Base-by-base conservation (phyloP, 148 eudicot genomes). In the Arbutus unedo region DNA sequence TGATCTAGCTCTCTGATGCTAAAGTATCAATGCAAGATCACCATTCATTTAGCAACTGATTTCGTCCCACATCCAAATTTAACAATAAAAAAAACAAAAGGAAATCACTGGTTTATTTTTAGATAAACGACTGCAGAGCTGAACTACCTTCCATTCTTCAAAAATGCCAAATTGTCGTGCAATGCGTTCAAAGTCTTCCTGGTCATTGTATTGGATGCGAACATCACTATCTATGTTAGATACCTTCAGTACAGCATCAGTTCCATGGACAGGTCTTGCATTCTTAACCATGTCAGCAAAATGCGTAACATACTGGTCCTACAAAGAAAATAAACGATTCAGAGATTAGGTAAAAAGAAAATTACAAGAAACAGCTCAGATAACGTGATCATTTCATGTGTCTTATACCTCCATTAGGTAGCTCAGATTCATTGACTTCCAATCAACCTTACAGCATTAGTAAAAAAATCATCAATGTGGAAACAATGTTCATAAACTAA, bases 131-230 rank as follows among this genome's bases (percentile, higher is more conserved):
- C 54, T 9, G 45, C 11, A 72, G 74, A 23, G 64, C 48, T 73
- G 57, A 88, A 60, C 77, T 87, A 94, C 99, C 98, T 96, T 96
- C 99, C 99, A 96, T 84, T 96, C 99, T 87, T 94, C 93, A 85
- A 96, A 96, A 84, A 96, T 93, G 80, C 98, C 99, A 86, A 94
- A 94, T 83, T 96, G 97, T 47, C 83, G 88, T 4, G 98, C 97
- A 85, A 93, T 92, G 76, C 64, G 86, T 87, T 91, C 97, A 84
- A 94, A 96, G 78, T 93, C 92, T 73, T 74, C 48, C 87, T 93
- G 95, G 83, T 91, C 90, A 67, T 82, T 87, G 86, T 96, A 96
- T 78, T 85, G 88, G 79, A 96, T 87, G 21, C 95, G 94, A 74
- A 94, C 90, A 83, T 94, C 99, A 85, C 96, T 93, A 45, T 88